phyloP scores from a whole-genome alignment of 441 rosid species.

The Mallotus repandus region DNA sequence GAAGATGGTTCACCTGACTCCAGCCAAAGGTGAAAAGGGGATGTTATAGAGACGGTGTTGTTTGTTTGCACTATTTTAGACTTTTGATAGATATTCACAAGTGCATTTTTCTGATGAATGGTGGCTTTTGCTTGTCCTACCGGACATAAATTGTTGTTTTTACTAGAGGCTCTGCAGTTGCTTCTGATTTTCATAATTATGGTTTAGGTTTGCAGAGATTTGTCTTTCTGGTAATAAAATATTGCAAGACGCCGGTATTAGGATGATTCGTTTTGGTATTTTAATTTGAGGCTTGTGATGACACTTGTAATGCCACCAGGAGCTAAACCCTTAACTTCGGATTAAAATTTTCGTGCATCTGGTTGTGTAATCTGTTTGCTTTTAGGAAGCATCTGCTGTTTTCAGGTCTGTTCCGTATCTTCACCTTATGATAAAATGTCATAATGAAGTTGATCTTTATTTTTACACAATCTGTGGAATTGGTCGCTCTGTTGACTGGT shows the following conservation, averaged over 20 bases:
- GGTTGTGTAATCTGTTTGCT: too few relatives aligned
- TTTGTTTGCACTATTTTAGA: neutral
- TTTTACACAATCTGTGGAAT: too few relatives aligned
- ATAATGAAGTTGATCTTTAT: too few relatives aligned
- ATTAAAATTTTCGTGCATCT: too few relatives aligned
- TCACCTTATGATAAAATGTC: too few relatives aligned
- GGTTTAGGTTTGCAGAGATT: constrained; percentile 1
- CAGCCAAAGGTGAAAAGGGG: constrained; percentile 26
- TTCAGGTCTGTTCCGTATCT: too few relatives aligned
- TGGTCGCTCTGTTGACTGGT: too few relatives aligned
- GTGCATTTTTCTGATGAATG: neutral
- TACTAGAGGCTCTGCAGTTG: constrained; percentile 6
- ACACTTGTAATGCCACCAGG: too few relatives aligned
- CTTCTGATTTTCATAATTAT: neutral
- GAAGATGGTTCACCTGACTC: constrained; percentile 72
- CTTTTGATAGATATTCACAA: neutral
- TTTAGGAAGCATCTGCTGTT: too few relatives aligned
- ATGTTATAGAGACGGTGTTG: neutral
- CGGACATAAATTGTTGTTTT: neutral
- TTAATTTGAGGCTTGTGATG: neutral
- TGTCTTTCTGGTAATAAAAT: constrained; percentile 5
- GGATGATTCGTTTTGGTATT: neutral
- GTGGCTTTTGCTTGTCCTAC: neutral
- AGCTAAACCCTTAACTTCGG: too few relatives aligned
- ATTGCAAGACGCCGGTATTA: neutral